These are phyloP conservation scores for Acanthamoeba castellanii DNA, from an alignment of 208 protist genomes.

Conservation along the genomic window DNA sequence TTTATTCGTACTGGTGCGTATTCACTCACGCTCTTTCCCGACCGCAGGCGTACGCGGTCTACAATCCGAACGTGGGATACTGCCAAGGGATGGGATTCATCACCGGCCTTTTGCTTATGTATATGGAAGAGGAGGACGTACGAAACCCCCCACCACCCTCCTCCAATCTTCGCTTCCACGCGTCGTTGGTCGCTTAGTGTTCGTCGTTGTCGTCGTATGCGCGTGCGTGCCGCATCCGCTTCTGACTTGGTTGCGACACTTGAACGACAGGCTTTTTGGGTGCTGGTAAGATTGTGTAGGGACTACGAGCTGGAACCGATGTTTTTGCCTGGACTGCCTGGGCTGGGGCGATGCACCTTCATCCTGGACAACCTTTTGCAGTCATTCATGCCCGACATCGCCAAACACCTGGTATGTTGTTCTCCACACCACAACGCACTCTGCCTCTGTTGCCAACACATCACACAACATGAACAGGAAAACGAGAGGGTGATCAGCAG, in stretches of 20 bases:
- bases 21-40: background rate
- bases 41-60: conserved; percentile 75
- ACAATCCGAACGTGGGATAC: conserved; percentile 80
- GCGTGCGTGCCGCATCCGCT: too few species aligned
- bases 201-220: background rate
- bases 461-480: background rate
- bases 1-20: too few species aligned
- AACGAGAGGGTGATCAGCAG: conserved; percentile 8
- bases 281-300: conserved; percentile 49
- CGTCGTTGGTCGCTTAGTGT: background rate
- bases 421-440: too few species aligned
- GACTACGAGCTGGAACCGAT: conserved; percentile 54
- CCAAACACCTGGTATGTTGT: conserved; percentile 25
- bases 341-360: conserved; percentile 36
- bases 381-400: conserved; percentile 31
- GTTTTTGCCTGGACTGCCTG: conserved; percentile 53
- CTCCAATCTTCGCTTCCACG: background rate
- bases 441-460: too few species aligned
- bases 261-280: conserved; percentile 56
- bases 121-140: conserved; percentile 76
- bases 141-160: background rate
- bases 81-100: conserved; percentile 83
- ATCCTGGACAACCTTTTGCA: conserved; percentile 29
- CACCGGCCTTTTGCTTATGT: conserved; percentile 73
- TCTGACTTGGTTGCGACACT: background rate